Evolutionary conservation across 176 grass and related monocot species (phyloP).

Genomic region (Ensete glaucum): DNA sequence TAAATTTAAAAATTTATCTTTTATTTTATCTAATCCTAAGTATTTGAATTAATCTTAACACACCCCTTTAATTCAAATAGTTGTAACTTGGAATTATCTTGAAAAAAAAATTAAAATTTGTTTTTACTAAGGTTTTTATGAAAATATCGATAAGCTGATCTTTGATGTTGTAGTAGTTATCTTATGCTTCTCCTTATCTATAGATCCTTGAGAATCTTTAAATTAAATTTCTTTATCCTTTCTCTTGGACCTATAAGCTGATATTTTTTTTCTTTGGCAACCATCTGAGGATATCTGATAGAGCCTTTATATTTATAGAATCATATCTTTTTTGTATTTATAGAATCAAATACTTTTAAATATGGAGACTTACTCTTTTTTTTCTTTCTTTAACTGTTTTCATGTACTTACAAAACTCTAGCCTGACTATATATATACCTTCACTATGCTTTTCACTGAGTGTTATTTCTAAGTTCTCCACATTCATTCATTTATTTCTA

Average conservation of each 20-base stretch:
- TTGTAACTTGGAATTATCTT: too few relatives aligned
- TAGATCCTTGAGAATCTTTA: slow-evolving; percentile 74
- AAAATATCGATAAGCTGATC: too few relatives aligned
- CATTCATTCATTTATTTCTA: slow-evolving; percentile 62
- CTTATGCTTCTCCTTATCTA: slow-evolving; percentile 62
- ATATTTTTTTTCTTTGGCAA: slow-evolving; percentile 70
- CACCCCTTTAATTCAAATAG: too few relatives aligned
- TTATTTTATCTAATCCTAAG: too few relatives aligned
- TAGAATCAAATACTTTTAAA: slow-evolving; percentile 70
- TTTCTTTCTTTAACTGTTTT: slow-evolving; percentile 76
- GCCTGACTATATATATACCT: slow-evolving; percentile 31
- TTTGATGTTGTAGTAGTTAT: slow-evolving; percentile 20
- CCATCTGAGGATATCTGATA: slow-evolving; percentile 86
- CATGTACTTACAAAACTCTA: slow-evolving; percentile 46
- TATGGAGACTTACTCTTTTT: slow-evolving; percentile 81
- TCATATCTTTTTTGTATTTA: too few relatives aligned
- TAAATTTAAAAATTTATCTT: too few relatives aligned
- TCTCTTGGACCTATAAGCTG: slow-evolving; percentile 86
- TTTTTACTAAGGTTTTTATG: too few relatives aligned
- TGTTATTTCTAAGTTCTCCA: slow-evolving; percentile 68
- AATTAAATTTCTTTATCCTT: slow-evolving; percentile 78
- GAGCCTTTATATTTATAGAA: too few relatives aligned
- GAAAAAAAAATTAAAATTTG: too few relatives aligned
- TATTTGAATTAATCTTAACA: too few relatives aligned
- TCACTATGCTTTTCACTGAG: slow-evolving; percentile 68